phyloP scores from a whole-genome alignment of 306 rosid genomes.

The Lathyrus aphaca region DNA sequence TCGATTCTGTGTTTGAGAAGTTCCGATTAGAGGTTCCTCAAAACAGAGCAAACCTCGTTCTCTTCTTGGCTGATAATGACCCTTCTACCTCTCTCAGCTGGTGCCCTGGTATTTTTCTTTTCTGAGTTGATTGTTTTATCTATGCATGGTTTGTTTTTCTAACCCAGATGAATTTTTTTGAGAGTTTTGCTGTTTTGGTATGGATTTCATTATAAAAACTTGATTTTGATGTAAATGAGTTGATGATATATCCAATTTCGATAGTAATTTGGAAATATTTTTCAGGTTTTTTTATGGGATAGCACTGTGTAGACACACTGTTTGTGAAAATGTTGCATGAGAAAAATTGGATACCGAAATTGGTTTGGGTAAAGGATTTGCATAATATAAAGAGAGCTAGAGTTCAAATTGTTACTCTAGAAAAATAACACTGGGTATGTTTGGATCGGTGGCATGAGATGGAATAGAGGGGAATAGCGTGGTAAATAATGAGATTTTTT shows the following conservation, averaged over 20 bases:
- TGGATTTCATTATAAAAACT: background rate
- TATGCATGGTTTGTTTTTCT: background rate
- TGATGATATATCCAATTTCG: background rate
- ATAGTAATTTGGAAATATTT: background rate
- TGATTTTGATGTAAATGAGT: background rate
- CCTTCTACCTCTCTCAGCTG: slow-evolving; percentile 88
- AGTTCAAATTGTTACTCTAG: background rate
- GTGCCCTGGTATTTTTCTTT: slow-evolving; percentile 72
- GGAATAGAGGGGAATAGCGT: no score
- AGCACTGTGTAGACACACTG: background rate
- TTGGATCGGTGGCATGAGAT: no score
- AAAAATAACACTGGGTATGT: no score
- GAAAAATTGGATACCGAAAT: background rate
- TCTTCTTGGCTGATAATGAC: slow-evolving; percentile 83
- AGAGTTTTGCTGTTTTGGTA: background rate
- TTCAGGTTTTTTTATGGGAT: background rate
- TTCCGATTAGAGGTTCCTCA: slow-evolving; percentile 65
- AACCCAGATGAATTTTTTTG: background rate
- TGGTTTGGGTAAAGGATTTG: background rate
- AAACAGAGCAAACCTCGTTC: slow-evolving; percentile 66
- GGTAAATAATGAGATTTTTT: no score
- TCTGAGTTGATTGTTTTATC: background rate
- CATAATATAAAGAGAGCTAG: background rate
- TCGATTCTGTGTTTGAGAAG: slow-evolving; percentile 61
- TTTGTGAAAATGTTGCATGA: background rate